Base-by-base conservation (phyloP, 179 eudicot species). In the Gypsophila paniculata region DNA sequence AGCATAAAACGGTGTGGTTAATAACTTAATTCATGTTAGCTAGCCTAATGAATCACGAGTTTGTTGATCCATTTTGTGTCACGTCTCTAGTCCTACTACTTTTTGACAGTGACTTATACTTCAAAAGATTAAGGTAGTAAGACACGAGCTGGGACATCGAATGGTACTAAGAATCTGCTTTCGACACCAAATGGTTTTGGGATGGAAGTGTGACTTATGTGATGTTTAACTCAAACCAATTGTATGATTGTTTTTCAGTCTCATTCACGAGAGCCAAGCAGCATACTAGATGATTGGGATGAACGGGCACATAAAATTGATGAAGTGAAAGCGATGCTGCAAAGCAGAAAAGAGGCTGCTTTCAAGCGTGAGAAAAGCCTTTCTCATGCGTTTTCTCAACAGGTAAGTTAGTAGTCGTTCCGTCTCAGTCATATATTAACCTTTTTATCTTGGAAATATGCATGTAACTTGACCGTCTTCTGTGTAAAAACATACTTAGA, bases 201-300 rank as follows among this genome's bases (percentile, higher is more conserved):
- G 64, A 60, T 17, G 17, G 34, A 26, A 2, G 64, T 25, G 12
- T 29, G 64, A 61, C 29, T 61, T 57, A 57, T 57, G 26, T 55
- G 11, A 61, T 61, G 18, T 6, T 12, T 57, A 2, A 55, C 57
- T 25, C 36, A 2, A 25, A 44, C 11, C 48, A 32, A 25, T 21
- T 60, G n/a, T 32, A 15, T 32, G 3, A 32, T 23, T 65, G 19
- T 59, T n/a, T 36, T 19, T 42, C 7, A 81, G 85, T 78, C 80
- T 11, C 85, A 89, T 87, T 84, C 91, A 25, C 86, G 87, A 80
- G 90, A 84, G 39, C 81, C 86, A 75, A 88, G 89, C 68, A 85
- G 97, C 66, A 73, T 82, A 61, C 90, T 91, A 66, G 91, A 95
- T 75, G 96, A 90, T 51, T 88, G 96, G 96, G 90, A 88, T 49